Evolutionary conservation across 306 rosid species (phyloP).

Genomic region (Malus fusca): DNA sequence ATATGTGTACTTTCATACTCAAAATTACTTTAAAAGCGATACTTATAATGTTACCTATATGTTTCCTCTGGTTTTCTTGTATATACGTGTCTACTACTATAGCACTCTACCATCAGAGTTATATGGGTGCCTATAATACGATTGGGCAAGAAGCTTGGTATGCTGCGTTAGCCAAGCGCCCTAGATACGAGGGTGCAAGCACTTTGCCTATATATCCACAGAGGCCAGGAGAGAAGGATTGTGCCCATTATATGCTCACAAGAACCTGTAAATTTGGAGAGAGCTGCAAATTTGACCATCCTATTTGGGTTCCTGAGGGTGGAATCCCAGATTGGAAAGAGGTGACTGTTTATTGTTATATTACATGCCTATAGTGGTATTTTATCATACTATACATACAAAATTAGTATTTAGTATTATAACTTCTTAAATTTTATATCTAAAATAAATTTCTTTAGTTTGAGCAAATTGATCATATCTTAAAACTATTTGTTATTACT

Average conservation of each 20-base stretch:
- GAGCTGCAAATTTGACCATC: conserved; percentile 99
- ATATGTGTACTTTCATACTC: conserved; percentile 27
- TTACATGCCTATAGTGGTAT: conserved; percentile 42
- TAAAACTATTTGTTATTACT: background rate
- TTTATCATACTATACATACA: conserved; percentile 21
- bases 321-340: conserved; percentile 99
- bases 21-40: conserved; percentile 45
- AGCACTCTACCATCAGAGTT: conserved; percentile 86
- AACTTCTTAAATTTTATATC: background rate
- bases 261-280: conserved; percentile 99
- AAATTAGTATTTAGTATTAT: conserved; percentile 12
- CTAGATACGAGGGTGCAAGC: conserved; percentile 85
- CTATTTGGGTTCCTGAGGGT: conserved; percentile 99
- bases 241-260: conserved; percentile 97
- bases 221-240: conserved; percentile 99
- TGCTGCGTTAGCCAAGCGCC: conserved; percentile 81
- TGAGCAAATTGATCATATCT: conserved; percentile 18
- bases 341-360: conserved; percentile 77
- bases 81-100: conserved; percentile 62
- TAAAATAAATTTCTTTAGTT: background rate
- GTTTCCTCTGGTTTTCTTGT: conserved; percentile 54
- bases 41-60: conserved; percentile 55
- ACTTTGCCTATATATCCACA: conserved; percentile 89
- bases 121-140: conserved; percentile 65
- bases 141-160: conserved; percentile 99